Base-by-base conservation (phyloP, 306 rosid species). In the Luffa aegyptiaca region DNA sequence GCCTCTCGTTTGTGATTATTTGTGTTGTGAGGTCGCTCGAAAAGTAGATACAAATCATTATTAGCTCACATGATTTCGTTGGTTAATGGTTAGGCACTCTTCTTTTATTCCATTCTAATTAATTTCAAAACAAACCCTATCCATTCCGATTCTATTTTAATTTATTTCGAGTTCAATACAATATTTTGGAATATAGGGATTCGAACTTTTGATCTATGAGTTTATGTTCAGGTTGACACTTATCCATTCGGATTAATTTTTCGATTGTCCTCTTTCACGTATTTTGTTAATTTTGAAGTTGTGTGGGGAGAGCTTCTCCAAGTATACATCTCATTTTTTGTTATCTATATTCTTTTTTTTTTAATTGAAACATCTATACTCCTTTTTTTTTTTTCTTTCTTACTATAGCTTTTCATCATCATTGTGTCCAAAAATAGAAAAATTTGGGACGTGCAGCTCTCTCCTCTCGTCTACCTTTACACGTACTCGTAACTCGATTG, bases 1-100 rank as follows among this genome's bases (percentile, higher is more conserved):
- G 58, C 42, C 77, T 26, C 10, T 72, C 58, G 8, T 72, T 72
- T 46, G 48, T 21, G 58, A 45, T 48, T 46, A 71, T 46, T 46
- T 41, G 8, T 8, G 33, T 39, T 68, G 75, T 69, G 26, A 10
- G 17, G 76, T 70, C 37, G 55, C n/a, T 20, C 0, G 8, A 73
- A 64, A 73, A 17, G 59, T 73, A 73, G 61, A 73, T 49, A 73
- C 26, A 72, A 71, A 48, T 74, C 61, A 49, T 74, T 51, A 74
- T 74, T 51, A 74, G 4, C 31, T 74, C 62, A 49, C 78, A 35
- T 74, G 78, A 74, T 35, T 48, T 17, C 0, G 77, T 45, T 73
- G 26, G 57, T 72, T 48, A 20, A 66, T 65, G 39, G 41, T 73
- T 73, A 73, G 14, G 39, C 20, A 71, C 37, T 63, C 44, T 33